These are phyloP conservation scores for Malus sieversii DNA, from an alignment of 306 rosid genomes.

Conservation along the genomic window DNA sequence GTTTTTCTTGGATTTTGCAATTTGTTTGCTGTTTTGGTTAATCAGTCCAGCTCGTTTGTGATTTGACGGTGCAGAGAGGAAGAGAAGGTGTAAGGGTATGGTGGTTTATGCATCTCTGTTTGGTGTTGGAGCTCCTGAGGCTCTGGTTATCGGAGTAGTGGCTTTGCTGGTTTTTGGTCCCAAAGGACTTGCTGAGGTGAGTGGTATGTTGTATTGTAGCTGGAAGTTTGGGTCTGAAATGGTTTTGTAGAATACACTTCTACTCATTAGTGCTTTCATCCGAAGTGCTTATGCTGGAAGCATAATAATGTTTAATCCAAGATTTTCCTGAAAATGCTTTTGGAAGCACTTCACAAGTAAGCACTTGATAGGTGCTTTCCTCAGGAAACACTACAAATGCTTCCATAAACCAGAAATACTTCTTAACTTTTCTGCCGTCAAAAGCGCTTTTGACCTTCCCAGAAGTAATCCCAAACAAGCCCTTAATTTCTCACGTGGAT, in stretches of 20 bases:
- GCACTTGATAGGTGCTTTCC: not conserved
- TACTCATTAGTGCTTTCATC: not conserved
- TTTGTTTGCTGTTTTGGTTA: not conserved
- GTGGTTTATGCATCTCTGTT: slow-evolving; percentile 85
- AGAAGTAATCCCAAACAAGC: not conserved
- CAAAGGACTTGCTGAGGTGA: slow-evolving; percentile 98
- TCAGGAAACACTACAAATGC: not conserved
- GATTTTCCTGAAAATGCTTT: not conserved
- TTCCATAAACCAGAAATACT: not conserved
- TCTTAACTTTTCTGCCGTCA: not conserved
- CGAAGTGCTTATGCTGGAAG: not conserved
- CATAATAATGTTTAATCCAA: not conserved
- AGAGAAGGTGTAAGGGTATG: slow-evolving; percentile 47
- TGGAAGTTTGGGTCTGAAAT: not conserved
- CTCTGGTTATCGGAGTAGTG: slow-evolving; percentile 93
- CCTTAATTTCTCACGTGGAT: not conserved
- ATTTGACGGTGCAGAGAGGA: slow-evolving; percentile 45
- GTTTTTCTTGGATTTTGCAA: not conserved
- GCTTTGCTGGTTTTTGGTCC: slow-evolving; percentile 99
- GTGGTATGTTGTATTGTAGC: slow-evolving; percentile 10
- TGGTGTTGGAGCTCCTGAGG: slow-evolving; percentile 99
- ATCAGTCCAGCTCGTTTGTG: slow-evolving; percentile 2
- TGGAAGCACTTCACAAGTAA: not conserved
- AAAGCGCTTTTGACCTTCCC: not conserved
- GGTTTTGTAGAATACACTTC: not conserved